Evolutionary conservation across 768 basidiomycete genomes (phyloP), one percentile per base, ranked within the genome.

Genomic region (Dentipellis fragilis): DNA sequence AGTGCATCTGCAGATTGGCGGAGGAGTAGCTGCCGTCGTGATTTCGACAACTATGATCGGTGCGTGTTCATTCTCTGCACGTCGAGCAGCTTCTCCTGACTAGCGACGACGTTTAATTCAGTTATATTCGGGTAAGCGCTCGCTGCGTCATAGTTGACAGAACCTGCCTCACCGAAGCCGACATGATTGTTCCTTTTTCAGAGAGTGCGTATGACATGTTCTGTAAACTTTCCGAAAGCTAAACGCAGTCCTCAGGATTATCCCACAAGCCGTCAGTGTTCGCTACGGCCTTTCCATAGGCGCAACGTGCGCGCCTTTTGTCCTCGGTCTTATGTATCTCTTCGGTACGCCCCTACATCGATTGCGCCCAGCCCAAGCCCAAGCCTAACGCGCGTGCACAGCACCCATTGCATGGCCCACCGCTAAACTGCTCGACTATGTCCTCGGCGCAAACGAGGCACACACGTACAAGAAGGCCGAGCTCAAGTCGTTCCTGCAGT

Each of bases 381-480:
- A 16, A 14, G 16, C 34, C 40, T 54, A 14, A 54, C 34, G 39
- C 23, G 29, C 29, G 9, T 34, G 2, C 50, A 14, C 51, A 75
- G 74, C 75, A 2, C 82, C 81, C 7, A 71, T 84, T 54, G 81
- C 82, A 1, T 83, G 72, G 67, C 80, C 80, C 1, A 77, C 78
- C 49, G 79, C 80, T 17, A 84, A 78, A 58, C 69, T 97, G 0
- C 81, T 99, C 35, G 95, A 97, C 66, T 73, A 70, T 49, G 79
- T 86, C 2, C 80, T 98, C 2, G 95, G 95, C 19, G 75, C 73
- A 2, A 77, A 85, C 61, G 88, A 89, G 61, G 74, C 72, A 61
- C 69, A 79, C 68, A 88, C 85, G 0, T 92, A 92, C 72, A 90
- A 89, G 64, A 91, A 91, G 67, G 87, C 87, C 8, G 73, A 74